A percentile compares a stretch with the other conserved stretches of the same genome.
These are phyloP conservation scores for Microdochium nivale DNA, from an alignment of 2,329 filamentous ascomycete genomes.

Conservation along the genomic window DNA sequence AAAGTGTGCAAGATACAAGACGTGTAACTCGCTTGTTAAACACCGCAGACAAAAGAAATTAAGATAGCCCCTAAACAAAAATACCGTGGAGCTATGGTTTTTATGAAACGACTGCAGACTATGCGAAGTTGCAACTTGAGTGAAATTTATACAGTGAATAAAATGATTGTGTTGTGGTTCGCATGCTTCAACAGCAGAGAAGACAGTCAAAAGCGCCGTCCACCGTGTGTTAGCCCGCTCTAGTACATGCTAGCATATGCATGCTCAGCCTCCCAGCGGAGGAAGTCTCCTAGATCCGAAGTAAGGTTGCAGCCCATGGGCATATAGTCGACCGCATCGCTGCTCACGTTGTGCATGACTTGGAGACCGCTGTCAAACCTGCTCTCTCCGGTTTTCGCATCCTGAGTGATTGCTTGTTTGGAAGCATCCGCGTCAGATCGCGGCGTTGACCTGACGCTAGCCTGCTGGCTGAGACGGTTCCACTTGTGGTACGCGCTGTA, in stretches of 20 bases:
- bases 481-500: conserved; percentile 16
- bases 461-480: conserved; percentile 8
- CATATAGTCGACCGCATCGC: conserved; percentile 30
- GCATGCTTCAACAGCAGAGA: not conserved
- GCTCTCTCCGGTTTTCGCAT: conserved; percentile 2
- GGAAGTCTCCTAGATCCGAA: conserved; percentile 49
- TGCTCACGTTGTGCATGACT: conserved; percentile 27
- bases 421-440: not conserved
- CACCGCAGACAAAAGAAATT: too few species aligned
- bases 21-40: too few species aligned
- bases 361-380: conserved; percentile 23
- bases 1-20: too few species aligned
- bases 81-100: too few species aligned
- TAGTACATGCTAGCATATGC: conserved; percentile 26
- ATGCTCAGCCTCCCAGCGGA: conserved; percentile 48
- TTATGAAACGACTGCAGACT: too few species aligned
- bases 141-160: too few species aligned
- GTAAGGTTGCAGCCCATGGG: conserved; percentile 54
- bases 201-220: not conserved
- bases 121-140: too few species aligned
- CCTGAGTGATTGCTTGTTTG: conserved; percentile 1
- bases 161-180: too few species aligned
- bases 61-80: too few species aligned
- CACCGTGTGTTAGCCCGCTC: not conserved
- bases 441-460: not conserved